Base-by-base conservation (phyloP, 768 basidiomycete species). In the Leccinum subgranulosum region DNA sequence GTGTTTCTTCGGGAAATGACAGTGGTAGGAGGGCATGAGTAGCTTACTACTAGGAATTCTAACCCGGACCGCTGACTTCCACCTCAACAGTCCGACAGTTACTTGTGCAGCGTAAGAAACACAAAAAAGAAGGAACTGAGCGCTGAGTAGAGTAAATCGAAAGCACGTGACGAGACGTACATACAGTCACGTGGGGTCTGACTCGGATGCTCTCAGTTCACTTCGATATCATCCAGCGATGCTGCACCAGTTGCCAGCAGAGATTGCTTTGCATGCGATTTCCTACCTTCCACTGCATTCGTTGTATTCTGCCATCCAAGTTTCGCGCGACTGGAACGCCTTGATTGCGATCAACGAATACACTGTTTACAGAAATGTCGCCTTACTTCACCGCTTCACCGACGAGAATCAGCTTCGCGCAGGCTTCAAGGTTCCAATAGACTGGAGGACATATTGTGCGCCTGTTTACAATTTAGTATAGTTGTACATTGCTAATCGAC, bases 391-490 rank as follows among this genome's bases (percentile, higher is more conserved):
- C 60, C 74, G 73, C 25, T 85, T 81, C 66, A 67, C 78, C 19
- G 58, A 67, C 29, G 70, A 72, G 6, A 62, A 60, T 25, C 63
- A 72, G 17, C 69, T 79, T 31, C 70, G 74, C 8, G 61, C 63
- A 25, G 59, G 43, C 4, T 57, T 66, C 23, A 23, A 23, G 0
- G 76, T 74, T 17, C 77, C 80, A 3, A 53, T 58, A 0, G 66
- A 69, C 54, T 91, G 88, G 88, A 83, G 81, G 60, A 73, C 75
- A 15, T 79, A 86, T 49, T 90, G 89, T 91, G 57, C 55, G 60
- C 58, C 2, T 29, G 14, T 51, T 56, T 51, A 49, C 36, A 2
- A 46, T 58, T 34, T 50, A 28, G 28, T 29, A 14, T 51, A n/a
- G 29, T 29, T 60, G 29, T 57, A 34, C 29, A 19, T 52, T 25